phyloP scores from a whole-genome alignment of 1,284 basidiomycete species.

The Mycena citricolor region DNA sequence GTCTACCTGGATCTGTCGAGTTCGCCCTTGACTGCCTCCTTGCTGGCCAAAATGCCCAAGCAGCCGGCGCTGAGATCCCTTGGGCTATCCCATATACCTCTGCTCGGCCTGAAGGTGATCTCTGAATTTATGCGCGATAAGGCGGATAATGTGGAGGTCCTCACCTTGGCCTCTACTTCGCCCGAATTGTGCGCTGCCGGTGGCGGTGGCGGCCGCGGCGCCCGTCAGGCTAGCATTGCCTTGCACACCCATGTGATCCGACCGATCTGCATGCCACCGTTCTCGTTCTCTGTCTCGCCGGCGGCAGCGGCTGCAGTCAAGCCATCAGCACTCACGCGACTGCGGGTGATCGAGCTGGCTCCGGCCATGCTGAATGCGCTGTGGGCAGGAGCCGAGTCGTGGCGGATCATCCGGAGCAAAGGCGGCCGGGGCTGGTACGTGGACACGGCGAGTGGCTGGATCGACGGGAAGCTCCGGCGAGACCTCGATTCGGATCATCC shows the following conservation, averaged over 20 bases:
- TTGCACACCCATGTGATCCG: slow-evolving; percentile 74
- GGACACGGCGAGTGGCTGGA: slow-evolving; percentile 83
- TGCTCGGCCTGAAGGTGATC: slow-evolving; percentile 67
- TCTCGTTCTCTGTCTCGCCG: slow-evolving; percentile 48
- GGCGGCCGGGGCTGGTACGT: slow-evolving; percentile 96
- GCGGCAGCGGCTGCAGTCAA: slow-evolving; percentile 30
- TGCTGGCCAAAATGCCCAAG: slow-evolving; percentile 54
- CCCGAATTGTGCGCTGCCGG: slow-evolving; percentile 57
- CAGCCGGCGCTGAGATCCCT: slow-evolving; percentile 84
- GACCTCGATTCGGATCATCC: slow-evolving; percentile 65
- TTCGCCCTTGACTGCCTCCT: slow-evolving; percentile 64
- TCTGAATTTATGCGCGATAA: slow-evolving; percentile 69
- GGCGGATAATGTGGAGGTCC: slow-evolving; percentile 80
- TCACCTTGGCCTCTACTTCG: slow-evolving; percentile 80
- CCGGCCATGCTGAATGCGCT: slow-evolving; percentile 71
- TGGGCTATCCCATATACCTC: slow-evolving; percentile 84
- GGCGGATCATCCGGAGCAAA: slow-evolving; percentile 89
- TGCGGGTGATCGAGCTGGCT: slow-evolving; percentile 89
- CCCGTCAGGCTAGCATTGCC: slow-evolving; percentile 58
- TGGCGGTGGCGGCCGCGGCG: slow-evolving; percentile 34
- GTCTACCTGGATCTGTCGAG: slow-evolving; percentile 91
- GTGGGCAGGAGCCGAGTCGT: slow-evolving; percentile 75
- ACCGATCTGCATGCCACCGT: slow-evolving; percentile 78
- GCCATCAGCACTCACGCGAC: slow-evolving; percentile 65
- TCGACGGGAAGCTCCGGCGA: slow-evolving; percentile 52